Percentiles rank a stretch among this genome's conserved stretches.
These are phyloP conservation scores for Jacaranda mimosifolia DNA, from an alignment of 257 asterid genomes.

Conservation along the genomic window DNA sequence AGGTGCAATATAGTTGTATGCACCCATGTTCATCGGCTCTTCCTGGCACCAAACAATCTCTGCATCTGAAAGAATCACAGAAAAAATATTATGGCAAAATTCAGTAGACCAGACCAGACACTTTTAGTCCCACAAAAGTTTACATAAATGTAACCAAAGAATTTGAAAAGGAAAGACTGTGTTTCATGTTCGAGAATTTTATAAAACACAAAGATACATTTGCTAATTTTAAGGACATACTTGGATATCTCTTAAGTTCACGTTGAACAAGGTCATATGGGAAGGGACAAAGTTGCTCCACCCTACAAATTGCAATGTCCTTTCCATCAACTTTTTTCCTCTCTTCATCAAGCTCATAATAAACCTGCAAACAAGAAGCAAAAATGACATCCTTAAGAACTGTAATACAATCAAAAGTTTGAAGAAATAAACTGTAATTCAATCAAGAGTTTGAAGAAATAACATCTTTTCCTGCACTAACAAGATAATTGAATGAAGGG, in stretches of 20 bases:
- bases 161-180: not conserved
- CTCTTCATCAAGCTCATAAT: slow-evolving; percentile 87
- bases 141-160: not conserved
- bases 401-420: not conserved
- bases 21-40: slow-evolving; percentile 99
- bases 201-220: not conserved
- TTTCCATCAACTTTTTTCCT: slow-evolving; percentile 71
- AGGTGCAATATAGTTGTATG: slow-evolving; percentile 70
- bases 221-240: slow-evolving; percentile 48
- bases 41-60: slow-evolving; percentile 98
- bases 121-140: not conserved
- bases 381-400: not conserved
- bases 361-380: slow-evolving; percentile 56
- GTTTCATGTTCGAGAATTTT: not conserved
- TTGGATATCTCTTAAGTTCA: slow-evolving; percentile 93
- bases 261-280: slow-evolving; percentile 91
- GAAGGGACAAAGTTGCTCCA: slow-evolving; percentile 97
- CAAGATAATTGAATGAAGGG: not conserved
- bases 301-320: slow-evolving; percentile 90
- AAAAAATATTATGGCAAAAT: not conserved
- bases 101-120: not conserved
- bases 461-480: not conserved
- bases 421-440: not conserved
- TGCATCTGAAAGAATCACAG: slow-evolving; percentile 67
- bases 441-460: not conserved